Evolutionary conservation across 164 flowering plant genomes (phyloP).

Genomic region (Euptelea pleiosperma): DNA sequence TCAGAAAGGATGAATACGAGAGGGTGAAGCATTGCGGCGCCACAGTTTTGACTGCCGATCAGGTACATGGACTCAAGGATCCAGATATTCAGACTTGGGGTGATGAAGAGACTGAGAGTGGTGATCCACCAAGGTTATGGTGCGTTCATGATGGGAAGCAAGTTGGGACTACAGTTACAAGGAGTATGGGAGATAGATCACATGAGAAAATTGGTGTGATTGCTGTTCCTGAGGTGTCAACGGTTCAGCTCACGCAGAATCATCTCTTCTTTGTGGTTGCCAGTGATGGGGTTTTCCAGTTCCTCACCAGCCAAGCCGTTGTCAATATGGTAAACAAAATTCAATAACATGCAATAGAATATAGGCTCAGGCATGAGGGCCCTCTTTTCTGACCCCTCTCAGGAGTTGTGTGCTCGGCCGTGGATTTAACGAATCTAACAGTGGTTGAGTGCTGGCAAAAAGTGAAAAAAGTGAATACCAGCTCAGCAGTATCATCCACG

Average conservation of each 20-base stretch:
- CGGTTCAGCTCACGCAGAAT: slow-evolving; percentile 54
- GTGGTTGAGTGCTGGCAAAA: too few species aligned
- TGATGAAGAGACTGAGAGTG: slow-evolving; percentile 71
- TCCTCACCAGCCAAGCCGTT: slow-evolving; percentile 87
- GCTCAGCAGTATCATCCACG: too few species aligned
- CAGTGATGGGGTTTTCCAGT: slow-evolving; percentile 97
- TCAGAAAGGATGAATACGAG: slow-evolving; percentile 78
- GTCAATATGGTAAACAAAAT: slow-evolving; percentile 81
- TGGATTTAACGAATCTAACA: too few species aligned
- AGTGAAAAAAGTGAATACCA: too few species aligned
- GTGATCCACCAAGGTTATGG: slow-evolving; percentile 98
- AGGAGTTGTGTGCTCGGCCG: too few species aligned
- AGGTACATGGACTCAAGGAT: slow-evolving; percentile 83
- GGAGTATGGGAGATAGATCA: slow-evolving; percentile 82
- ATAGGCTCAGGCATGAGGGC: too few species aligned
- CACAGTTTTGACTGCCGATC: slow-evolving; percentile 83
- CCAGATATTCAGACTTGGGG: slow-evolving; percentile 87
- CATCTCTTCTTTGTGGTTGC: slow-evolving; percentile 89
- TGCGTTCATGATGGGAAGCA: slow-evolving; percentile 78
- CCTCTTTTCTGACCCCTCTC: too few species aligned
- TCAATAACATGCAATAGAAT: too few species aligned
- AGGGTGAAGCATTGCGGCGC: slow-evolving; percentile 93
- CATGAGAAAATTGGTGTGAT: slow-evolving; percentile 92
- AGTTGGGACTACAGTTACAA: slow-evolving; percentile 94
- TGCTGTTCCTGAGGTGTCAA: slow-evolving; percentile 77